These are phyloP conservation scores for Ustilago xerochloae DNA, from an alignment of 1,284 basidiomycete genomes.

Conservation along the genomic window DNA sequence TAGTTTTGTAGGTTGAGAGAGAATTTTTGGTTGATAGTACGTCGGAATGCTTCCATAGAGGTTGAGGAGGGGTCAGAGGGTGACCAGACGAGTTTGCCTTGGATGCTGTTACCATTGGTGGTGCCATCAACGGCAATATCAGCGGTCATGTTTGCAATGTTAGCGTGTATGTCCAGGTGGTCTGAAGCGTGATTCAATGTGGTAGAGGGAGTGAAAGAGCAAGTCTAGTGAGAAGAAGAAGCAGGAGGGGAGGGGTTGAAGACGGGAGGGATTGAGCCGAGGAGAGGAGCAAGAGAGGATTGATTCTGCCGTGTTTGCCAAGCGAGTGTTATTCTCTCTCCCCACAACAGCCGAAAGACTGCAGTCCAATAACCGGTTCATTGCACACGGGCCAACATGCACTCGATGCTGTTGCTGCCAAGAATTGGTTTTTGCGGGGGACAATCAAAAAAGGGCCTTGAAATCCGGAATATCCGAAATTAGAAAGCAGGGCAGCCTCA, in stretches of 20 bases:
- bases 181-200: no score
- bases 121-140: slow-evolving; percentile 11
- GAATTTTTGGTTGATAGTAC: slow-evolving; percentile 74
- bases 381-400: slow-evolving; percentile 26
- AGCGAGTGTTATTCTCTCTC: no score
- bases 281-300: no score
- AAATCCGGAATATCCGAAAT: slow-evolving; percentile 28
- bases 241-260: no score
- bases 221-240: neutral
- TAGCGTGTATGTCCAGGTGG: no score
- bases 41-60: slow-evolving; percentile 74
- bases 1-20: slow-evolving; percentile 74
- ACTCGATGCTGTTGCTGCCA: slow-evolving; percentile 4
- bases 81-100: slow-evolving; percentile 62
- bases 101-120: slow-evolving; percentile 13
- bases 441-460: slow-evolving; percentile 3
- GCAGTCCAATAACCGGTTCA: no score
- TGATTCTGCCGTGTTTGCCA: neutral
- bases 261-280: neutral
- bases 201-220: neutral
- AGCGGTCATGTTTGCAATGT: neutral
- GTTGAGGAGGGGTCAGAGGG: slow-evolving; percentile 73
- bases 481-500: no score
- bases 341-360: no score
- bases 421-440: slow-evolving; percentile 22